phyloP scores from a whole-genome alignment of 179 eudicot species.

The Corrigiola litoralis region DNA sequence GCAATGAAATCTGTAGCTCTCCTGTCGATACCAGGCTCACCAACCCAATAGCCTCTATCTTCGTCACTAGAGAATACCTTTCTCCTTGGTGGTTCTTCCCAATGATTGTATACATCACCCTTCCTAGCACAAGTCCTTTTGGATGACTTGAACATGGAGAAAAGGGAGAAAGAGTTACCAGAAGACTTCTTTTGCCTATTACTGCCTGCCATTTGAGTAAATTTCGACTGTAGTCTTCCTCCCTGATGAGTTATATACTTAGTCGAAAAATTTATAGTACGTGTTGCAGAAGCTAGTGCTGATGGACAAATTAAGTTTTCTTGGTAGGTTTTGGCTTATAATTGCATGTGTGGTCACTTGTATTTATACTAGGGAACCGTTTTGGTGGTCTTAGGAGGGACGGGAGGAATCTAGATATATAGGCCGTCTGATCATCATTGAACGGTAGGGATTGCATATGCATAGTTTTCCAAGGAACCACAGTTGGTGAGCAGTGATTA shows the following conservation, averaged over 20 bases:
- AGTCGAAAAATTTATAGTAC: background rate
- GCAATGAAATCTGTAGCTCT: slow-evolving; percentile 32
- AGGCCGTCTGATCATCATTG: slow-evolving; percentile 21
- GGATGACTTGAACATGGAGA: slow-evolving; percentile 14
- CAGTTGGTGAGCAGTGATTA: background rate
- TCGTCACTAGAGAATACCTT: slow-evolving; percentile 39
- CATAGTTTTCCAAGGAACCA: background rate
- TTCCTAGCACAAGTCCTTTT: slow-evolving; percentile 18
- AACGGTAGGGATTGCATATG: slow-evolving; percentile 16
- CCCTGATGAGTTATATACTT: too few relatives aligned
- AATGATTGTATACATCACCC: background rate
- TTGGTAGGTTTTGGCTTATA: slow-evolving; percentile 1
- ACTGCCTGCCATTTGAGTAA: slow-evolving; percentile 9
- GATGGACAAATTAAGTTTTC: background rate
- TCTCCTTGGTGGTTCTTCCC: slow-evolving; percentile 26
- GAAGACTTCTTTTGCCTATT: slow-evolving; percentile 19
- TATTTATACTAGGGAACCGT: slow-evolving; percentile 26
- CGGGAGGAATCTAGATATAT: slow-evolving; percentile 21
- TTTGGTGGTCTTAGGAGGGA: slow-evolving; percentile 1
- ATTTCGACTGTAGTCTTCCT: background rate
- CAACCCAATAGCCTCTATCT: slow-evolving; percentile 44
- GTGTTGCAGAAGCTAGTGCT: background rate
- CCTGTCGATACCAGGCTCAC: slow-evolving; percentile 37
- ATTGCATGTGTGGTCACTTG: background rate
- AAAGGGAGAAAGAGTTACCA: slow-evolving; percentile 17